These are phyloP conservation scores for Lentithecium fluviatile DNA, from an alignment of 495 filamentous ascomycete species.

Conservation along the genomic window DNA sequence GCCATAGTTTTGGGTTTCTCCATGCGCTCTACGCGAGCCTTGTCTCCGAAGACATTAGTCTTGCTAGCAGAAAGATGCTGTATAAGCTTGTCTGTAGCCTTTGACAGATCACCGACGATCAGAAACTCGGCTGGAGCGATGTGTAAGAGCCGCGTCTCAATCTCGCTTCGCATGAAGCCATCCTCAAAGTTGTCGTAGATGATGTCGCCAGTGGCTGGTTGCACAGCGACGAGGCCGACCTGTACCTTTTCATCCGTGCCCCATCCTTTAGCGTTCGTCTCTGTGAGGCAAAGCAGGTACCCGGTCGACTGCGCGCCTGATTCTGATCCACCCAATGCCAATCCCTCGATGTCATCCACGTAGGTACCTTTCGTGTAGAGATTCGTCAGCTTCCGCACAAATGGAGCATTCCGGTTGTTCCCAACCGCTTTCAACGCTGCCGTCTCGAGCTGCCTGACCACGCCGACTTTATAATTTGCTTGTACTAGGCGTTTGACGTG, in stretches of 20 bases:
- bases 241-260: constrained; percentile 92
- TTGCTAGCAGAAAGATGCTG: constrained; percentile 85
- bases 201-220: constrained; percentile 92
- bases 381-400: constrained; percentile 90
- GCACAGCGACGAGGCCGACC: constrained; percentile 89
- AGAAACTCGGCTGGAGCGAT: constrained; percentile 95
- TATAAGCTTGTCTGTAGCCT: constrained; percentile 89
- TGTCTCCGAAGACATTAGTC: constrained; percentile 91
- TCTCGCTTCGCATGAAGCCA: constrained; percentile 95
- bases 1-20: constrained; percentile 78
- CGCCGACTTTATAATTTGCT: constrained; percentile 92
- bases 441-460: constrained; percentile 95
- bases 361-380: constrained; percentile 99
- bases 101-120: constrained; percentile 90
- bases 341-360: constrained; percentile 86
- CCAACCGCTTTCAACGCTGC: constrained; percentile 96
- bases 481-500: constrained; percentile 92
- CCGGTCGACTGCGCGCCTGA: constrained; percentile 73
- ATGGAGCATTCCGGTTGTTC: constrained; percentile 91
- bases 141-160: constrained; percentile 90
- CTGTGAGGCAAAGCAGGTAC: constrained; percentile 90
- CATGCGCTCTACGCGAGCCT: constrained; percentile 76
- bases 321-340: constrained; percentile 54
- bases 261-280: constrained; percentile 78
- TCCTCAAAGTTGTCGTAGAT: constrained; percentile 97